phyloP scores from a whole-genome alignment of 306 rosid genomes.

The Quillaja saponaria region DNA sequence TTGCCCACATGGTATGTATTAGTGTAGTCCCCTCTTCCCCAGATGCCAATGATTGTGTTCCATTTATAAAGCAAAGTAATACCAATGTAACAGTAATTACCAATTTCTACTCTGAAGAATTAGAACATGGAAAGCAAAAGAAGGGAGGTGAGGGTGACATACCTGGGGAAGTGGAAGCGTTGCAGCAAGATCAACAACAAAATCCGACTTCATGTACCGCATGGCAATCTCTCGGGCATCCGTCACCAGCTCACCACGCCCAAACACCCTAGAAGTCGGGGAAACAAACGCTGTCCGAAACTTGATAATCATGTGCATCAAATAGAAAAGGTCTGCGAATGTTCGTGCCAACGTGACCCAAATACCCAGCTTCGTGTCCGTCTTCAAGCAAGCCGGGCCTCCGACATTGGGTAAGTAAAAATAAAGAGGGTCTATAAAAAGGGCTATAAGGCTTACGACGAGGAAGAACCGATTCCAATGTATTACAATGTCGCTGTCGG shows the following conservation, averaged over 20 bases:
- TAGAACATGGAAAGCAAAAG: background rate
- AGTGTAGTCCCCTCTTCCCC: no score
- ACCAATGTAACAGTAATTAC: no score
- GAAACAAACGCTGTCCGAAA: conserved; percentile 83
- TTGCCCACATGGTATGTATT: background rate
- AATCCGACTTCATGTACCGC: conserved; percentile 74
- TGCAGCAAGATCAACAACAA: conserved; percentile 85
- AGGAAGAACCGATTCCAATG: conserved; percentile 84
- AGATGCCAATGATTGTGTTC: no score
- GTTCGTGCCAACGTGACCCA: conserved; percentile 59
- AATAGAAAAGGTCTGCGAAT: conserved; percentile 70
- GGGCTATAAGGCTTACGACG: conserved; percentile 59
- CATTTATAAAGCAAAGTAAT: no score
- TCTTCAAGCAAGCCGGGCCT: conserved; percentile 65
- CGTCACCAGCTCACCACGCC: conserved; percentile 86
- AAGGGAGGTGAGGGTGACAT: background rate
- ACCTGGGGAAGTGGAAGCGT: conserved; percentile 84
- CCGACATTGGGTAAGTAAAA: conserved; percentile 71
- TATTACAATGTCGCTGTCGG: conserved; percentile 73
- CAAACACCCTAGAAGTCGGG: conserved; percentile 78
- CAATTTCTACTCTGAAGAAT: background rate
- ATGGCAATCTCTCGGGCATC: conserved; percentile 62
- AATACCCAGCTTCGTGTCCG: conserved; percentile 38
- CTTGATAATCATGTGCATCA: conserved; percentile 74
- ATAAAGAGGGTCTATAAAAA: conserved; percentile 83